These are phyloP conservation scores for Larix kaempferi DNA, from an alignment of 75 land plant genomes.

Conservation along the genomic window DNA sequence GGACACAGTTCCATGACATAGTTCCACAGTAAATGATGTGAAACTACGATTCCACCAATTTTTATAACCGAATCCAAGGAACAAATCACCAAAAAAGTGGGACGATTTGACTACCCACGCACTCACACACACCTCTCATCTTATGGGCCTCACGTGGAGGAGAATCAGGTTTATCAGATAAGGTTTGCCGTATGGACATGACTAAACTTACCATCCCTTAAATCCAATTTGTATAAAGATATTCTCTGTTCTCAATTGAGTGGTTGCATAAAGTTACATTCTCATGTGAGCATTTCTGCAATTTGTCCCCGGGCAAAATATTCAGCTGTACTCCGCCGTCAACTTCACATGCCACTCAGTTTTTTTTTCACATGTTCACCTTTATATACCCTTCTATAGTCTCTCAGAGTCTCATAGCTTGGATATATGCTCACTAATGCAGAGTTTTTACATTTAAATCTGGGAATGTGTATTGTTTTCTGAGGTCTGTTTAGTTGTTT, in stretches of 20 bases:
- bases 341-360: not conserved
- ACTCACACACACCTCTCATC: not conserved
- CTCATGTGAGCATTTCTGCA: conserved; percentile 4
- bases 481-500: not conserved
- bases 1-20: too few species aligned
- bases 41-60: too few species aligned
- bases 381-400: not conserved
- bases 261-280: not conserved
- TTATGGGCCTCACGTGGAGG: not conserved
- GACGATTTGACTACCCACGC: too few species aligned
- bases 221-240: not conserved
- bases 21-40: too few species aligned
- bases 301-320: too few species aligned
- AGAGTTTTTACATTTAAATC: not conserved
- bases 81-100: not conserved
- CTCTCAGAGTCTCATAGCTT: not conserved
- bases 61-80: not conserved
- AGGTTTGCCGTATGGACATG: too few species aligned
- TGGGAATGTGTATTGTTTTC: not conserved
- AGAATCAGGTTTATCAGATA: not conserved
- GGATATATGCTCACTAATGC: not conserved
- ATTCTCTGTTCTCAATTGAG: not conserved
- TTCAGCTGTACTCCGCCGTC: not conserved
- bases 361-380: not conserved
- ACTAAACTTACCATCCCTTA: not conserved